A percentile compares a stretch with the other conserved stretches of the same genome.
These are phyloP conservation scores for Naganishia vishniacii DNA, from an alignment of 768 basidiomycete species.

Conservation along the genomic window DNA sequence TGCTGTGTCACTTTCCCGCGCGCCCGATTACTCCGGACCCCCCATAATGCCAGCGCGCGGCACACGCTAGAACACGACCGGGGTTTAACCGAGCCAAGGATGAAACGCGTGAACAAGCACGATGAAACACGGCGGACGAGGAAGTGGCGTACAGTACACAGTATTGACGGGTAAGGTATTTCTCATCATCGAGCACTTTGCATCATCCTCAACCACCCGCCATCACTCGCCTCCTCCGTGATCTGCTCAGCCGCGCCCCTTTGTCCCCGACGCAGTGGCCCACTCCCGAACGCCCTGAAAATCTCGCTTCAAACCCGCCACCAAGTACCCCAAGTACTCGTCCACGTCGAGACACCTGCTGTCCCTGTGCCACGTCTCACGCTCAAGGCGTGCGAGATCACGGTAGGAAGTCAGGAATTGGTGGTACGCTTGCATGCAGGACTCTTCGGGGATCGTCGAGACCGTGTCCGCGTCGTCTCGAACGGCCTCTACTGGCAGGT, in stretches of 20 bases:
- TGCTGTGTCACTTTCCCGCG: too few relatives aligned
- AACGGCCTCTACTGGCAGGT: background rate
- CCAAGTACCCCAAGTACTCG: background rate
- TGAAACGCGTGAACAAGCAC: background rate
- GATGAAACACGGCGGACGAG: background rate
- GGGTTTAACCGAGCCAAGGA: background rate
- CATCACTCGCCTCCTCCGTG: too few relatives aligned
- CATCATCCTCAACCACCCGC: too few relatives aligned
- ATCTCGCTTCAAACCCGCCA: background rate
- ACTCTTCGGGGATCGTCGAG: too few relatives aligned
- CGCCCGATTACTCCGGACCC: too few relatives aligned
- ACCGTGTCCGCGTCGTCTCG: background rate
- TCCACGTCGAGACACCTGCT: background rate
- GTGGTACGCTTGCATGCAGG: background rate
- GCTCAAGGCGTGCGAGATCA: background rate
- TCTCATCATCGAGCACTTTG: too few relatives aligned
- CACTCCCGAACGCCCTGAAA: background rate
- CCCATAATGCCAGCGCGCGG: too few relatives aligned
- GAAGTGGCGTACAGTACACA: too few relatives aligned
- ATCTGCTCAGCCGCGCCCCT: background rate
- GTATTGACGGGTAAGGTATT: too few relatives aligned
- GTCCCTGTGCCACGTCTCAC: background rate
- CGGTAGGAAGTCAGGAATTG: background rate
- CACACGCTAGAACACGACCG: too few relatives aligned
- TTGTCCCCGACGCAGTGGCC: background rate